phyloP scores from a whole-genome alignment of 768 basidiomycete species.

The Leccinum arenicola region DNA sequence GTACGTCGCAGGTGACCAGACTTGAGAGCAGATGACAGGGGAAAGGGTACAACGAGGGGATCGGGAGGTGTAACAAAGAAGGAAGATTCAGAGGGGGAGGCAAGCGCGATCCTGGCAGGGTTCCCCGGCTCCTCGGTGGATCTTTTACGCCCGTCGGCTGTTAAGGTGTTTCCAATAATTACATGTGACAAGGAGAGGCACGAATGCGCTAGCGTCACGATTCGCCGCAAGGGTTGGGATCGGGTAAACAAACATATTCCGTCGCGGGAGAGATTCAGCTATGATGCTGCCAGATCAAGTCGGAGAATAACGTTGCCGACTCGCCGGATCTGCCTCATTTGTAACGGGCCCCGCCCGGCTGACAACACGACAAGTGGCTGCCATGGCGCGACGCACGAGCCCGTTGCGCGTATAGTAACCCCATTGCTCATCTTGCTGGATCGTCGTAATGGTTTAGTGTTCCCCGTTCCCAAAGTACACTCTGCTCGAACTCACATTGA shows the following conservation, averaged over 20 bases:
- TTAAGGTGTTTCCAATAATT: not conserved
- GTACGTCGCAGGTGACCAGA: not conserved
- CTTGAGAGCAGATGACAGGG: not conserved
- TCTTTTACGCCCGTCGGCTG: not conserved
- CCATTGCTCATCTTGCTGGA: not conserved
- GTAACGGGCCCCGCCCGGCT: not conserved
- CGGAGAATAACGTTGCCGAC: not conserved
- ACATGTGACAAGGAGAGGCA: not conserved
- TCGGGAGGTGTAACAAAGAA: slow-evolving; percentile 21
- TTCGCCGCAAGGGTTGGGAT: not conserved
- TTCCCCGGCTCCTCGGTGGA: not conserved
- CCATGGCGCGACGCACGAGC: not conserved
- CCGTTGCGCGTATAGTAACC: not conserved
- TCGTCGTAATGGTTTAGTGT: not conserved
- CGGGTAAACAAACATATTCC: not conserved
- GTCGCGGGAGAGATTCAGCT: not conserved
- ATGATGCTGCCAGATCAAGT: not conserved
- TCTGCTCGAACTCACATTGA: not conserved
- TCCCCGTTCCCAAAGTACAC: not conserved
- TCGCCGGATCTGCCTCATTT: not conserved
- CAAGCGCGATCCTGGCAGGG: not conserved
- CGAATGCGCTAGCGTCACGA: no score
- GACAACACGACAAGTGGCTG: not conserved
- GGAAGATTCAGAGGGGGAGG: slow-evolving; percentile 13
- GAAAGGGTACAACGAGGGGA: slow-evolving; percentile 3